Evolutionary conservation across 768 basidiomycete species (phyloP), one percentile per base, ranked within the genome.

Genomic region (Suillus discolor): DNA sequence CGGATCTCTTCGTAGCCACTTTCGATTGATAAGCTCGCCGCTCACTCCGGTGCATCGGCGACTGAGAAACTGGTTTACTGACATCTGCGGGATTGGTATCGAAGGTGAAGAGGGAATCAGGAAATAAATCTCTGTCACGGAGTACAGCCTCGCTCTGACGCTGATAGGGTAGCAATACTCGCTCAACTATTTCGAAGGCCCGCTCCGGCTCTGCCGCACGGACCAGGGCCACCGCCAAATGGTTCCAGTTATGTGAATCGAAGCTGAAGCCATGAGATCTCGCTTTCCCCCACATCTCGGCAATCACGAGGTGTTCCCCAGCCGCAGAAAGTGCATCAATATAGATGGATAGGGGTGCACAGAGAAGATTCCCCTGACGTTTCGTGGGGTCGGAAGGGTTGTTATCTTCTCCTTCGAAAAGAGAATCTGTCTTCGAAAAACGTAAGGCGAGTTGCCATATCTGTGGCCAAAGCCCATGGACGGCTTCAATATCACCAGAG

Each of bases 231-330:
- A 90, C 81, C 31, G 83, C 84, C 34, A 97, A 83, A 71, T 93
- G 88, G 71, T 97, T 97, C 92, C 94, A 99, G 75, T 97, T 98
- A 71, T 91, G 88, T 15, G 91, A 84, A 73, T 96, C 93, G 74
- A 95, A 94, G 15, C 82, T 82, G 70, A 96, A 91, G 2, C 93
- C 92, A 12, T 81, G 76, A 13, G 75, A 68, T 66, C 85, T 84
- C 60, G 93, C 83, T 38, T 79, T 73, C n/a, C 80, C 78, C 96
- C 97, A 98, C 0, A 84, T 80, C 4, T 73, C 71, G 18, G 88
- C 84, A 54, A 96, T 83, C 65, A 88, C 84, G 9, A 72, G 67
- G 69, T 95, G 90, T 44, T 79, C 72, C 2, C 89, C 90, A 0
- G 83, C 84, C 4, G 79, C 76, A 2, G 93, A 92, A 61, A 96